Conservation (phyloP, 2,329 filamentous ascomycete genomes). For the Nigrospora osmanthi region DNA sequence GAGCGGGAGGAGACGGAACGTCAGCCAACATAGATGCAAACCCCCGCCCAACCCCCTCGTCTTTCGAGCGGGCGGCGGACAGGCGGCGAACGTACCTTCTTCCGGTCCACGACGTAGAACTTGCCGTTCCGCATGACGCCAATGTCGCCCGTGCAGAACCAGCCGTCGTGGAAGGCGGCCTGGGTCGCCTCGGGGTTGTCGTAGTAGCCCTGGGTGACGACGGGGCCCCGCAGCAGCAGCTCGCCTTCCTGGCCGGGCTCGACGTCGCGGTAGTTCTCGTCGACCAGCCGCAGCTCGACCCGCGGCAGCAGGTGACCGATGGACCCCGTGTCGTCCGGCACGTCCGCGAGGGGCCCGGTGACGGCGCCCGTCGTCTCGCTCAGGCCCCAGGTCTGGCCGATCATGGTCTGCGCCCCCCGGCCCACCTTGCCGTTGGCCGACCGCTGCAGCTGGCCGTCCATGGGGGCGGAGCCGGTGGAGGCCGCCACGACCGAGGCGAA, state of each 20-base stretch:
- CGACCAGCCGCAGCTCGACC: conserved; percentile 24
- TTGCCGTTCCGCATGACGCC: conserved; percentile 62
- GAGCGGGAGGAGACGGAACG: no score
- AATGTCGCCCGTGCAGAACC: conserved; percentile 77
- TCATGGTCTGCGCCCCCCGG: conserved; percentile 21
- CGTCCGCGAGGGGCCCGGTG: conserved; percentile 31
- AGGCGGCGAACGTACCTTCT: conserved; percentile 43
- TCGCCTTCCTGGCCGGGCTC: conserved; percentile 42
- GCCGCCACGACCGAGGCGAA: conserved; percentile 38
- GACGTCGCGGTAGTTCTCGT: conserved; percentile 30
- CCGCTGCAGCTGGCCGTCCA: conserved; percentile 43
- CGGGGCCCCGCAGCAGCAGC: conserved; percentile 61
- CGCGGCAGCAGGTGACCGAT: conserved; percentile 33
- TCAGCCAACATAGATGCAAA: no score
- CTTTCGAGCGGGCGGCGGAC: neutral
- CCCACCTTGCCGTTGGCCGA: conserved; percentile 41
- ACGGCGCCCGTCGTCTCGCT: conserved; percentile 44
- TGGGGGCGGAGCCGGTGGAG: conserved; percentile 43
- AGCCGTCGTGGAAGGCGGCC: conserved; percentile 49
- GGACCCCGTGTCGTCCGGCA: conserved; percentile 36
- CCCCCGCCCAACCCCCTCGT: no score
- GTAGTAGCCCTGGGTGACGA: conserved; percentile 64
- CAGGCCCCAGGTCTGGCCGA: conserved; percentile 49
- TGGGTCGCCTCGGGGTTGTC: conserved; percentile 59
- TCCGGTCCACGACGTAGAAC: conserved; percentile 74